These are phyloP conservation scores for Phytophthora meadii DNA, from an alignment of 352 stramenopile genomes.

Conservation along the genomic window DNA sequence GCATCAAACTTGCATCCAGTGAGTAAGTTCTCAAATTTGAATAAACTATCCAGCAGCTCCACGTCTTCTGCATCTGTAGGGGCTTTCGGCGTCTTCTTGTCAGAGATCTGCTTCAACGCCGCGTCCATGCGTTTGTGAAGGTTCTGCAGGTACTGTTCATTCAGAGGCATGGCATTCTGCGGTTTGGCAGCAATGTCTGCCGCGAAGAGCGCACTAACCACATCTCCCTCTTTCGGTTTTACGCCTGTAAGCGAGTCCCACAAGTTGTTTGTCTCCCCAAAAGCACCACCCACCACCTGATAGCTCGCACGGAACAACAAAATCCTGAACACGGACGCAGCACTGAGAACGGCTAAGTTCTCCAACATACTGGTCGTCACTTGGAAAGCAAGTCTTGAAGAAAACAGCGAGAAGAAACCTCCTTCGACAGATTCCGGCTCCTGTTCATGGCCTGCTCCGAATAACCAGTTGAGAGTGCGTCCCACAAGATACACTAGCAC, in stretches of 20 bases:
- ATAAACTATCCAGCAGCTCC: conserved; percentile 50
- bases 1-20: conserved; percentile 51
- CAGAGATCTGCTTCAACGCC: conserved; percentile 40
- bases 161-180: conserved; percentile 34
- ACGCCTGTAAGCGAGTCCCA: conserved; percentile 39
- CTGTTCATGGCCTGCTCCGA: conserved; percentile 4
- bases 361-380: conserved; percentile 54
- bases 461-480: conserved; percentile 30
- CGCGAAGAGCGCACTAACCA: conserved; percentile 31
- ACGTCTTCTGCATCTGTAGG: conserved; percentile 48
- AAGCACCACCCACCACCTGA: conserved; percentile 27
- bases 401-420: conserved; percentile 34
- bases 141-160: conserved; percentile 53
- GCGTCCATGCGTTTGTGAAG: conserved; percentile 45
- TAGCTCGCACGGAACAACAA: conserved; percentile 58
- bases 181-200: conserved; percentile 22
- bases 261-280: conserved; percentile 31
- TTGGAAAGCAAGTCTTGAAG: conserved; percentile 47
- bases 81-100: conserved; percentile 32
- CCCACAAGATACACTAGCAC: conserved; percentile 48
- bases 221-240: conserved; percentile 43
- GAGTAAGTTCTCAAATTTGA: conserved; percentile 58
- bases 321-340: conserved; percentile 58
- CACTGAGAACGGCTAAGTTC: conserved; percentile 49
- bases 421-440: conserved; percentile 1